Evolutionary conservation across 805 yeast species (phyloP).

Genomic region (Wickerhamomyces pijperi): DNA sequence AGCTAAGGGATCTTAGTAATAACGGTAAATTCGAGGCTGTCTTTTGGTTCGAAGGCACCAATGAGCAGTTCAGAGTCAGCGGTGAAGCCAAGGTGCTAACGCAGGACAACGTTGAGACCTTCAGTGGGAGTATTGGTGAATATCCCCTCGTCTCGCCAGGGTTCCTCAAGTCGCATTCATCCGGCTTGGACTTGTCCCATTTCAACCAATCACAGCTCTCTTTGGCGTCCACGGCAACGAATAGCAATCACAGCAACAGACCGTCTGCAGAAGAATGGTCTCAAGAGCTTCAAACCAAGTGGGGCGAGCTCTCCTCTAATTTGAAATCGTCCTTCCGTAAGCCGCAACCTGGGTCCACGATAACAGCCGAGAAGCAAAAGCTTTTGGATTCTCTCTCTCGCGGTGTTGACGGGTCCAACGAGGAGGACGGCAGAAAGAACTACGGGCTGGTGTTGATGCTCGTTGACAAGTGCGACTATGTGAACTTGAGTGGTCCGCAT

Average conservation of each 20-base stretch:
- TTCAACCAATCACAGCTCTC: slow-evolving; percentile 29
- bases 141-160: slow-evolving; percentile 23
- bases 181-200: slow-evolving; percentile 14
- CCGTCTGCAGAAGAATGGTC: slow-evolving; percentile 47
- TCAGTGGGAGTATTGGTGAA: slow-evolving; percentile 11
- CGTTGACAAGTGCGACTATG: slow-evolving; percentile 59
- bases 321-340: slow-evolving; percentile 59
- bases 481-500: slow-evolving; percentile 43
- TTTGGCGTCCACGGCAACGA: slow-evolving; percentile 4
- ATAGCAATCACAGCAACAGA: slow-evolving; percentile 23
- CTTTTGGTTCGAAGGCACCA: slow-evolving; percentile 51
- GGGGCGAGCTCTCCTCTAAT: slow-evolving; percentile 47
- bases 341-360: slow-evolving; percentile 57
- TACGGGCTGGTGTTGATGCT: slow-evolving; percentile 62
- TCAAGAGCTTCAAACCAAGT: slow-evolving; percentile 49
- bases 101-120: slow-evolving; percentile 6
- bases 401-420: slow-evolving; percentile 74
- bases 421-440: slow-evolving; percentile 46
- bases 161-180: slow-evolving; percentile 11
- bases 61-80: slow-evolving; percentile 62
- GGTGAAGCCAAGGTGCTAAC: slow-evolving; percentile 48
- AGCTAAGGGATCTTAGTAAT: slow-evolving; percentile 34
- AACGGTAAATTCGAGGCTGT: slow-evolving; percentile 64
- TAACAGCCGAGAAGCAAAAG: slow-evolving; percentile 44
- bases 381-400: slow-evolving; percentile 60